Base-by-base conservation (phyloP, 73 alveolate species). In the Loxodes magnus region DNA sequence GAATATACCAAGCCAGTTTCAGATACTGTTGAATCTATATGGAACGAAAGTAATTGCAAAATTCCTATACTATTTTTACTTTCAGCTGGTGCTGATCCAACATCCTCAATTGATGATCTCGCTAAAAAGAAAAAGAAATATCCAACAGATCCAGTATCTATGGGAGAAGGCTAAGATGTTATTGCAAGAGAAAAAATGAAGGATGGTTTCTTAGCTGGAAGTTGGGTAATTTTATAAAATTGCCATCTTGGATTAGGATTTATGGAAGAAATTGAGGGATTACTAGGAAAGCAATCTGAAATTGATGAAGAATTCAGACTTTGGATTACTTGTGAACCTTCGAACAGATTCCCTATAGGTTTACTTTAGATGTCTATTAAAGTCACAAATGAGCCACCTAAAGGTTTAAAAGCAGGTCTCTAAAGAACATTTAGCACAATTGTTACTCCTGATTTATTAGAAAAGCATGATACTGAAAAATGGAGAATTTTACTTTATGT, bases 51-150 rank as follows among this genome's bases (percentile, higher is more conserved):
- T 24, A 58, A 56, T 31, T 64, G 84, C 56, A 82, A 91, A 35
- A 84, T 83, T 43, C 99, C 99, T 15, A 82, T 88, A 31, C 85
- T 95, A 35, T 95, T 76, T 87, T 79, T 95, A 71, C 94, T 95
- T 39, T 93, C 99, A n/a, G 98, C 99, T 29, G 99, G 99, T 43
- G 98, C 99, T 17, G 99, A 95, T 76, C 99, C 99, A 19, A 90
- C 98, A 17, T 70, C 91, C 67, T 74, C 93, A 39, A 95, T 95
- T 41, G 99, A 95, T 51, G 98, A 95, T 55, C 72, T 90, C 67
- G 98, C 99, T 9, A 95, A 92, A 71, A 95, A 93, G 86, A 95
- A 93, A 94, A 93, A 90, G 82, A 94, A 95, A 73, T 77, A 59
- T 82, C 95, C 95, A 28, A 93, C 95, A 7, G 98, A 90, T 66